Conservation (phyloP, 116 monocot genomes). For the Dioscorea cayenensis region DNA sequence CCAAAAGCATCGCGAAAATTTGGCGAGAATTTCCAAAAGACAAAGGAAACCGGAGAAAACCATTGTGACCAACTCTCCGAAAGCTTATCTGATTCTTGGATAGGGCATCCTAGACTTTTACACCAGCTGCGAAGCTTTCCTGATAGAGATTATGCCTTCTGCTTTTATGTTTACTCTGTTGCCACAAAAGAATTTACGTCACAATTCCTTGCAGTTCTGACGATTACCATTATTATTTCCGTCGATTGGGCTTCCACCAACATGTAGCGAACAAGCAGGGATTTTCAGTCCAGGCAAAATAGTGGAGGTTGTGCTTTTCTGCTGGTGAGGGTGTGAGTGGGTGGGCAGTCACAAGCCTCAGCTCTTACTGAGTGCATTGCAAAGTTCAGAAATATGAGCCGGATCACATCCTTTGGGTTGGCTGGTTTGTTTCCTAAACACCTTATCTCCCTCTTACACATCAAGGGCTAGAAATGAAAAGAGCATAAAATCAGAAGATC, state of each 20-base stretch:
- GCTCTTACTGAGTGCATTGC: constrained; percentile 98
- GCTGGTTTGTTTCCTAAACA: constrained; percentile 62
- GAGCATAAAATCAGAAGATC: not conserved
- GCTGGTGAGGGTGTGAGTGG: constrained; percentile 48
- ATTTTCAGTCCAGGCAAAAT: constrained; percentile 54
- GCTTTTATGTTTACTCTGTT: constrained; percentile 36
- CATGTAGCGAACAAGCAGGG: constrained; percentile 26
- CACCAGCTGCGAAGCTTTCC: constrained; percentile 59
- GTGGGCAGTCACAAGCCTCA: constrained; percentile 99
- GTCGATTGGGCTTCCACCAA: constrained; percentile 31
- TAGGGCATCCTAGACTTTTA: constrained; percentile 50
- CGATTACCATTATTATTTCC: constrained; percentile 12
- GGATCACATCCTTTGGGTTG: constrained; percentile 55
- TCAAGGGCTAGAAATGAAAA: constrained; percentile 51
- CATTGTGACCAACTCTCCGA: constrained; percentile 57
- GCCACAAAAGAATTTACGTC: constrained; percentile 38
- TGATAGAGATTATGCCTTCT: constrained; percentile 29
- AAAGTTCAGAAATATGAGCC: constrained; percentile 88
- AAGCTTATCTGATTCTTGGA: constrained; percentile 82
- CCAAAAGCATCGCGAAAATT: constrained; percentile 98
- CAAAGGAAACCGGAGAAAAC: constrained; percentile 70
- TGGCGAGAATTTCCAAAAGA: constrained; percentile 99
- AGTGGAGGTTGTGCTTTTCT: constrained; percentile 37
- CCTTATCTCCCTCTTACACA: constrained; percentile 85
- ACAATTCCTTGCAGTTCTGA: constrained; percentile 22